phyloP scores from a whole-genome alignment of 495 filamentous ascomycete species.

The Aspergillus bertholletiae region DNA sequence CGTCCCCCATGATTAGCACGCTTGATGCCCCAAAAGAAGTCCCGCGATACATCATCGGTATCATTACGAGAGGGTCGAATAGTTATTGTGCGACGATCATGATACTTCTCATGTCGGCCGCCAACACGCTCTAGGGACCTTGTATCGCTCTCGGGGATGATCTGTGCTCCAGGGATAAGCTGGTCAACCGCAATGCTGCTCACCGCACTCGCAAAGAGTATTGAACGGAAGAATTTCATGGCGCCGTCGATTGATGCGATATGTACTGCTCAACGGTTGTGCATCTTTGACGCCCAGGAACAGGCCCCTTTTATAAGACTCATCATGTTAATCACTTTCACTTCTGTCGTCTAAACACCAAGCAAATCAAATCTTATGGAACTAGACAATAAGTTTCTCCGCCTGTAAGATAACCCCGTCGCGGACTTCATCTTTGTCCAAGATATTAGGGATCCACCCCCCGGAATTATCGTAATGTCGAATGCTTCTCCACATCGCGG shows the following conservation, averaged over 20 bases:
- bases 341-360: neutral
- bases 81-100: slow-evolving; percentile 40
- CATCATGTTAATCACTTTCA: neutral
- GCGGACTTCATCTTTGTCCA: neutral
- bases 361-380: neutral
- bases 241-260: neutral
- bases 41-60: slow-evolving; percentile 49
- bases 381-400: slow-evolving; percentile 25
- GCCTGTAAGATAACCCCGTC: slow-evolving; percentile 22
- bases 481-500: neutral
- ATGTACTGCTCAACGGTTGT: neutral
- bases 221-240: slow-evolving; percentile 26
- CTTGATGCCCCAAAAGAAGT: slow-evolving; percentile 50
- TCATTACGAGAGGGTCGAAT: slow-evolving; percentile 50
- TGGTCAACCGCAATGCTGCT: slow-evolving; percentile 12
- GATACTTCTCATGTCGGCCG: slow-evolving; percentile 26
- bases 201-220: slow-evolving; percentile 22
- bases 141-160: slow-evolving; percentile 26
- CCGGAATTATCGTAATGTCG: neutral
- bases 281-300: neutral
- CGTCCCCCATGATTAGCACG: slow-evolving; percentile 53
- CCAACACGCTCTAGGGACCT: slow-evolving; percentile 21
- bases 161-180: slow-evolving; percentile 22
- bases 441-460: neutral
- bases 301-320: neutral